phyloP scores from a whole-genome alignment of 176 grass and related monocot genomes.

The Zea luxurians region DNA sequence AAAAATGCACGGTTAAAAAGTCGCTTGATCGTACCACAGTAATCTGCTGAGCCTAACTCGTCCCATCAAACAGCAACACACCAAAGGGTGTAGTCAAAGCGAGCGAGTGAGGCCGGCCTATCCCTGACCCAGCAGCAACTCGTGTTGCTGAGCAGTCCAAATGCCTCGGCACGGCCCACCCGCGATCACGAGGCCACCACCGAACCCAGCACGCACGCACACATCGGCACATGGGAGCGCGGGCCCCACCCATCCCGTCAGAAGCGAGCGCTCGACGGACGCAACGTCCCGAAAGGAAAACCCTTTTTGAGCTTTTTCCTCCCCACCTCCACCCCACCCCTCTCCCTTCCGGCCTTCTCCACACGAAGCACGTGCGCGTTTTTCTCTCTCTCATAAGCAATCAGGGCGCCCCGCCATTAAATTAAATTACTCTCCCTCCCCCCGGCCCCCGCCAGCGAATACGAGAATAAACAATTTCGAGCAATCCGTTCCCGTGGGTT shows the following conservation, averaged over 20 bases:
- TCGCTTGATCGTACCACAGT: no score
- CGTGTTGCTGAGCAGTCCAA: slow-evolving; percentile 2
- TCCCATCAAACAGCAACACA: background rate
- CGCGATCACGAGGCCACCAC: background rate
- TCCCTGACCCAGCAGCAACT: slow-evolving; percentile 10
- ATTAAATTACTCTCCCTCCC: background rate
- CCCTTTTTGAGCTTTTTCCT: no score
- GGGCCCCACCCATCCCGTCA: slow-evolving; percentile 28
- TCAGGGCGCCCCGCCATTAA: background rate
- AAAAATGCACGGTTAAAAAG: no score
- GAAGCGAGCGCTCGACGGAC: background rate
- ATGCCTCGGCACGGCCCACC: background rate
- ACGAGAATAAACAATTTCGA: background rate
- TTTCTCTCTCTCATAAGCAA: background rate
- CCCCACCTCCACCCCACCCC: background rate
- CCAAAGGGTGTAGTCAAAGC: slow-evolving; percentile 8
- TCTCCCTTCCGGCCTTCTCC: background rate
- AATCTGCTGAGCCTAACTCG: background rate
- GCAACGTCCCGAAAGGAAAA: background rate
- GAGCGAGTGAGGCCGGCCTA: slow-evolving; percentile 1
- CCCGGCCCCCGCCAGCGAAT: background rate
- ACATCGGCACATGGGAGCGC: background rate
- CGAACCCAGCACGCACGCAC: background rate
- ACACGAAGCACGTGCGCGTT: slow-evolving; percentile 49
- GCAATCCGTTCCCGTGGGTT: background rate